Base-by-base conservation (phyloP, 2,329 filamentous ascomycete species). In the Ambrosiella cleistominuta region DNA sequence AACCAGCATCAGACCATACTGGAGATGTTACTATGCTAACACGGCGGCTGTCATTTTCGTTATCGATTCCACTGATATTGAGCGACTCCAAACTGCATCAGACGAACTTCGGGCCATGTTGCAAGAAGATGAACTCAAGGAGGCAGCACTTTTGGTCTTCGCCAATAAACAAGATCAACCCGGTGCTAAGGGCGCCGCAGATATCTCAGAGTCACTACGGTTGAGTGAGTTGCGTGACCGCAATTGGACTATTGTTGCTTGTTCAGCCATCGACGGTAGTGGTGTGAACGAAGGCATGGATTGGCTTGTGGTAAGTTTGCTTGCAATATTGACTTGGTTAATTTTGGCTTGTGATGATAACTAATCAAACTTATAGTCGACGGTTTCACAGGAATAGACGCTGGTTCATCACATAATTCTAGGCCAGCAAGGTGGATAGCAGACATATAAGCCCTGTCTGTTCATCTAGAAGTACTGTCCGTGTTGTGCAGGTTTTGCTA, bases 131-230 rank as follows among this genome's bases (percentile, higher is more conserved):
- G 91, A 98, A 71, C 78, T 98, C 58, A 86, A 88, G 68, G 93
- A 97, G 67, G 91, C 93, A 11, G 83, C 89, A 19, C 74, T 98
- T 57, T 74, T 98, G 57, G 93, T 98, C 9, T 98, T 97, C 71
- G 93, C 93, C 66, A 98, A 98, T 74, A 98, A 98, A 75, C 93
- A 98, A 71, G 93, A 98, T 72, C 89, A 97, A 71, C 91, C 91
- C 1, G 93, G 93, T 15, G 91, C 93, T 54, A 95, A 95, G 73
- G 93, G 91, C 1, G 93, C 93, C 1, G 93, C 89, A 15, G 93
- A 97, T 70, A 98, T 98, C 63, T 95, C 88, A 58, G 91, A 97
- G 72, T 91, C 90, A 54, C 72, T 98, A 70, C 85, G 85, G 66
- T 72, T 98, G 64, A 90, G 88, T 57, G 89, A 96, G 71, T 74